Evolutionary conservation across 495 filamentous ascomycete genomes (phyloP).

Genomic region (Podospora comata): DNA sequence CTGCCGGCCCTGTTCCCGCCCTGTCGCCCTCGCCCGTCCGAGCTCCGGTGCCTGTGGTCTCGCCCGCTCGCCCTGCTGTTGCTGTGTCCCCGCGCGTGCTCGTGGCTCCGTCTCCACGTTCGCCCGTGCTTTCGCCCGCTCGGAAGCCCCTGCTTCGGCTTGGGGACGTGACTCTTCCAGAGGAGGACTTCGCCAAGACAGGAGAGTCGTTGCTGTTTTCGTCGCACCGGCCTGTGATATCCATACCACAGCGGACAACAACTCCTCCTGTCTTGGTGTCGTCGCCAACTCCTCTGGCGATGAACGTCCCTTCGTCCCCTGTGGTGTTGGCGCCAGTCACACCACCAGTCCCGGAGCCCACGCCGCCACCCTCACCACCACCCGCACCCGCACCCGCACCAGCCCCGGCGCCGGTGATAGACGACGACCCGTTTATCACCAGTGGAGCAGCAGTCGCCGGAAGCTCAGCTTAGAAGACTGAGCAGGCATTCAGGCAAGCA

Average conservation of each 20-base stretch:
- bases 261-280: no score
- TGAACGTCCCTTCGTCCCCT: background rate
- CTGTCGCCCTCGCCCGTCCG: background rate
- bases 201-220: background rate
- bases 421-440: background rate
- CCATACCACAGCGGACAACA: background rate
- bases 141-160: background rate
- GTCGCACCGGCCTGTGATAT: background rate
- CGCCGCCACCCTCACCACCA: background rate
- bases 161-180: background rate
- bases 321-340: no score
- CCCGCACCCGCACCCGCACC: background rate
- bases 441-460: background rate
- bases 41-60: background rate
- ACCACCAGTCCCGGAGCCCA: background rate
- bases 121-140: background rate
- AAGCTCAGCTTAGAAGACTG: background rate
- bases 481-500: background rate
- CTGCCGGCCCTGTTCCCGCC: background rate
- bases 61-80: background rate
- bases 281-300: no score
- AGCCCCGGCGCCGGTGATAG: background rate
- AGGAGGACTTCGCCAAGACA: background rate
- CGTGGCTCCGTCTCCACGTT: background rate
- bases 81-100: background rate